phyloP scores from a whole-genome alignment of 495 filamentous ascomycete species.

The Podospora didyma region DNA sequence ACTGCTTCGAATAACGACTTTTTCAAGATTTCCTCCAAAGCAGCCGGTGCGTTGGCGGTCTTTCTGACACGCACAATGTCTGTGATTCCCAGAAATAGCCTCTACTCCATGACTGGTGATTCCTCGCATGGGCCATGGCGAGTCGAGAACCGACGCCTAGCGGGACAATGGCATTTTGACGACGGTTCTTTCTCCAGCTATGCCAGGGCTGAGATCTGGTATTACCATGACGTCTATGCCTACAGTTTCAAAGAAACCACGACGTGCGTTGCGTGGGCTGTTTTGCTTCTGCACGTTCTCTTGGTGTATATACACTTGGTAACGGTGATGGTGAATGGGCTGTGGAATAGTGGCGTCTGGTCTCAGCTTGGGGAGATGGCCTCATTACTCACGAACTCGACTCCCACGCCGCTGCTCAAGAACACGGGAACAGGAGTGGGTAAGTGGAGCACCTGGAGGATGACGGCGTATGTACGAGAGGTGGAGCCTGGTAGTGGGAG shows the following conservation, averaged over 20 bases:
- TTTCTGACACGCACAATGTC: too few species aligned
- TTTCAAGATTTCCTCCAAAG: too few species aligned
- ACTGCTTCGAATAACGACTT: too few species aligned
- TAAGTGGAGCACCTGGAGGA: conserved; percentile 1
- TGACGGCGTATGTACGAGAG: conserved; percentile 4
- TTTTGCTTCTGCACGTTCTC: neutral
- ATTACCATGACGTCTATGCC: neutral
- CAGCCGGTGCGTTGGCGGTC: too few species aligned
- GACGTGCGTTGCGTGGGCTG: neutral
- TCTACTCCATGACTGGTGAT: too few species aligned
- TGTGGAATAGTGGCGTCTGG: neutral
- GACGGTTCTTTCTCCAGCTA: neutral
- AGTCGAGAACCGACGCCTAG: neutral
- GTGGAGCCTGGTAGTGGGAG: neutral
- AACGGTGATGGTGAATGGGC: neutral
- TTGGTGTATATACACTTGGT: neutral
- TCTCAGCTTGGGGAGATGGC: neutral
- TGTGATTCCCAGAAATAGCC: too few species aligned
- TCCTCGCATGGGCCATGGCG: neutral
- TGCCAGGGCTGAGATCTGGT: neutral
- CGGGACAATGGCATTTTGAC: neutral
- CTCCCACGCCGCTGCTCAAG: neutral
- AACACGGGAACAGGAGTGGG: conserved; percentile 2
- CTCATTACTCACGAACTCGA: neutral
- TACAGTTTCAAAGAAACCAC: neutral